Conservation (phyloP, 441 rosid genomes). For the Mallotus repandus region DNA sequence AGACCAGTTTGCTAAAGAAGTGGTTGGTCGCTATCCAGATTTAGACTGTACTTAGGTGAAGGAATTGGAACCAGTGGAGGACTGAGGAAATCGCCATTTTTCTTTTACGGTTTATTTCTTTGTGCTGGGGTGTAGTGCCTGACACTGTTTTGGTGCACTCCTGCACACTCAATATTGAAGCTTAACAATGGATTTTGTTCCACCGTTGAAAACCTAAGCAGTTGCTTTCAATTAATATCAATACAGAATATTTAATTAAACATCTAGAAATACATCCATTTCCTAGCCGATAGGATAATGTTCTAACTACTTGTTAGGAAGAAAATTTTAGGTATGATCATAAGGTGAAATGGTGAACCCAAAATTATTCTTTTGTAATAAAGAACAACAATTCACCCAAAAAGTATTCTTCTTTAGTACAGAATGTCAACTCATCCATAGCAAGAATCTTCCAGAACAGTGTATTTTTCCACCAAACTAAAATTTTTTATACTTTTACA, state of each 20-base stretch:
- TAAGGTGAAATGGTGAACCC: neutral
- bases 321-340: neutral
- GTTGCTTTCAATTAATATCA: neutral
- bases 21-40: too few species aligned
- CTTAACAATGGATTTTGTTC: neutral
- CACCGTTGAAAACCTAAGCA: neutral
- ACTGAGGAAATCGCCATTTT: too few species aligned
- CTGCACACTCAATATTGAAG: neutral
- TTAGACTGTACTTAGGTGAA: too few species aligned
- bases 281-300: neutral
- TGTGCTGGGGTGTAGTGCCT: too few species aligned
- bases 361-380: neutral
- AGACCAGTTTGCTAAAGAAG: too few species aligned
- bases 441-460: neutral
- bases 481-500: slow-evolving; percentile 13
- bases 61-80: too few species aligned
- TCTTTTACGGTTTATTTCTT: too few species aligned
- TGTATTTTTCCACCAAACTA: neutral
- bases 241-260: neutral
- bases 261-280: neutral
- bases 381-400: too few species aligned
- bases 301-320: neutral
- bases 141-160: neutral
- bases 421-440: neutral
- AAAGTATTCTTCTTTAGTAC: too few species aligned